Evolutionary conservation across 106 monocot genomes (phyloP), one percentile per base, ranked within the genome.

Genomic region (Posidonia australis): DNA sequence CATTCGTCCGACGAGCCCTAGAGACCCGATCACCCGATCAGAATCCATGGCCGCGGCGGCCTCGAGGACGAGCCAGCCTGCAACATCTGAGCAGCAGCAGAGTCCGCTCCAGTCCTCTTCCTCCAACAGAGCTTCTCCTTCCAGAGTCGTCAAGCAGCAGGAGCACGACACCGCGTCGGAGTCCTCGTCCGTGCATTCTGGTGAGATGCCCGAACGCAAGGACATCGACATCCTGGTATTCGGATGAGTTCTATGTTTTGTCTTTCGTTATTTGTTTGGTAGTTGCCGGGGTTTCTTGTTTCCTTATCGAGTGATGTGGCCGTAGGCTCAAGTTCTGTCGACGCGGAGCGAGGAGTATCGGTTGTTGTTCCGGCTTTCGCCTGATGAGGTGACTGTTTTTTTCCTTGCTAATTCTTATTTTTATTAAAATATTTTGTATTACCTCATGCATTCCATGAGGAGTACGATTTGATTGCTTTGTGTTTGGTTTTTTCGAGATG

Each of bases 261-360:
- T 12, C 10, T 27, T 22, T 59, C 11, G 13, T 36, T 61, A 10
- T 16, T 20, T 17, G 32, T 41, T 13, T 27, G 12, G 41, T n/a
- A n/a, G n/a, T n/a, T 41, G 16, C 29, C 1, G 61, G 10, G 24
- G 46, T 45, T 29, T 25, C 24, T 16, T 57, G 10, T 16, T 5
- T 58, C 17, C 9, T 28, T 23, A 22, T 20, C 53, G 53, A 23
- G 53, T 20, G 58, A 13, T 42, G 16, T 36, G 42, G 54, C 43
- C 58, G 45, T 55, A 73, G 73, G 54, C 63, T 56, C 73, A 73
- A 26, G 73, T 73, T 25, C 27, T 73, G 65, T 65, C 73, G n/a
- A 46, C 73, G 24, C 43, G 52, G 57, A 65, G 73, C 18, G 73
- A 73, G 65, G 73, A 73, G 47, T 73, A 73, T 24, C 64, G 73